Evolutionary conservation across 805 yeast species (phyloP), one percentile per base, ranked within the genome.

Genomic region (Nakazawaea laoshanensis): DNA sequence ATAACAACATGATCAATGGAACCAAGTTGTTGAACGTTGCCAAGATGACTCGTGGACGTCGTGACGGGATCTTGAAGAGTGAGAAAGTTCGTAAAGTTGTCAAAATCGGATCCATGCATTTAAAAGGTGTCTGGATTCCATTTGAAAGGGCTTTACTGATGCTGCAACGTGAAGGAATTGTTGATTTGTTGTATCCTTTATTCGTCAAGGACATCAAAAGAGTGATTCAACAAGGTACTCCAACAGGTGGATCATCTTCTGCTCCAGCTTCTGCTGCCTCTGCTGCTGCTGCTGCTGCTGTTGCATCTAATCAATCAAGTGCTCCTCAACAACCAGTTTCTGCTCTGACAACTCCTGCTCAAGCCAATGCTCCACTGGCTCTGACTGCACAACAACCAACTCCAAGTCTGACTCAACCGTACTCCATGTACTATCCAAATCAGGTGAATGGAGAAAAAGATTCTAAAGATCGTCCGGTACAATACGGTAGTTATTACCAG

Each of bases 51-150:
- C 61, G 85, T 46, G 85, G 85, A 23, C 61, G 84, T 36, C 59
- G 85, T 49, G 85, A 77, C 51, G 85, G 85, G 15, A 77, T 77
- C 34, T 59, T 77, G 31, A 77, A 77, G 50, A 63, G 70, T 35
- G 85, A 77, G 50, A 77, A 77, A 50, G 70, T 73, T 13, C 59
- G 84, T 24, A 77, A 76, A 45, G 85, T 77, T 27, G 83, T 77
- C 20, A 77, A 77, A 50, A 76, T 77, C 47, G 85, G 85, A n/a
- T 71, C 78, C 11, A 77, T 77, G 83, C 80, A 77, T 50, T 58
- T 77, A 42, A 77, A 77, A 49, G 85, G 85, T 29, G 85, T 77
- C 24, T 77, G 85, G 85, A 76, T 77, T 33, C 85, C 85, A 5
- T 77, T 77, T 50, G 84, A 77, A 47, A 59, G 84, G 35, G 85